Evolutionary conservation across 2,329 filamentous ascomycete species (phyloP), one percentile per base, ranked within the genome.

Genomic region (Beauveria brongniartii): DNA sequence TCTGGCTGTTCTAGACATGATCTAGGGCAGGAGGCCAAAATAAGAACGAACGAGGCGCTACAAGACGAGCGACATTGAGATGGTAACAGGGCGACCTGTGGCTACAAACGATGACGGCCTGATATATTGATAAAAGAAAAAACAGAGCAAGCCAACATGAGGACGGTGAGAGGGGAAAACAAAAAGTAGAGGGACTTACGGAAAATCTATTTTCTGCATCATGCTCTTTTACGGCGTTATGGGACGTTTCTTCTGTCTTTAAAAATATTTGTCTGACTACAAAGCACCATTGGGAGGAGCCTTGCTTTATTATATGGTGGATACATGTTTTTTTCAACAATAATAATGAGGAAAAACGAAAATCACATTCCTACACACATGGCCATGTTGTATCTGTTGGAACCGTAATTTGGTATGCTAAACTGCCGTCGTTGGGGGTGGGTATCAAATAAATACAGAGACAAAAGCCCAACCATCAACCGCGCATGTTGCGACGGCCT

Each of bases 1-100:
- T 97, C 62, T 97, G 93, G 92, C 74, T 96, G 63, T 94, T 90
- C 69, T 93, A 72, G 37, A 51, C 22, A 20, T 1, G 18, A 43
- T 16, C 3, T 1, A 2, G n/a, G 12, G n/a, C 40, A 24, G 8
- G 18, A n/a, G 28, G 28, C n/a, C 20, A 20, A 18, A 18, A 48
- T 1, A 26, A 37, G 6, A 14, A 9, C 24, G 24, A 22, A 22
- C 22, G 18, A 16, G 24, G 14, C 14, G 26, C 24, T 3, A 12
- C 54, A 34, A 44, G 18, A 47, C 8, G 18, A 41, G 18, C 5
- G 22, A 34, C 9, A 16, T n/a, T 16, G 5, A 28, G 1, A 24
- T n/a, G 14, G 50, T 16, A 20, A 14, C 28, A 16, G 30, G 52
- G 40, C 52, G 18, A 55, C 24, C 37, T 44, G 52, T 22, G 16